phyloP scores from a whole-genome alignment of 73 alveolate genomes.

The Effrenium voratum region DNA sequence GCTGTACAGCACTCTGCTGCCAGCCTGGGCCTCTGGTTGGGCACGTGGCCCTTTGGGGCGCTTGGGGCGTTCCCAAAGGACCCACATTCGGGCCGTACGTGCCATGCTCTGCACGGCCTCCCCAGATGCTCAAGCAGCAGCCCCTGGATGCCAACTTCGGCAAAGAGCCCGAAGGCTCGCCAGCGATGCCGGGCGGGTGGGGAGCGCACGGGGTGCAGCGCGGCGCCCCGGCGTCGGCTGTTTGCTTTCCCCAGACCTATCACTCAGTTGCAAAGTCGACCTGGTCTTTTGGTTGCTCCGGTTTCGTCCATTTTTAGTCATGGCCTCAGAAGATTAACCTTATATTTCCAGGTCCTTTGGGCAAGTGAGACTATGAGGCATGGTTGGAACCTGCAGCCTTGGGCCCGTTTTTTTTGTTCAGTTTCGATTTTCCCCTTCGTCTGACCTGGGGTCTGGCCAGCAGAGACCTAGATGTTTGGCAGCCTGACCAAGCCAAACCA shows the following conservation, averaged over 20 bases:
- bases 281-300: neutral
- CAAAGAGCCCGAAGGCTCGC: constrained; percentile 43
- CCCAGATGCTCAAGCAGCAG: constrained; percentile 84
- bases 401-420: neutral
- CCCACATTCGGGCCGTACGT: no score
- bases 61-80: no score
- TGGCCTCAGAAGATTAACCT: neutral
- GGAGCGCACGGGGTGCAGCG: neutral
- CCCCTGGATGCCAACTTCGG: constrained; percentile 71
- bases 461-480: neutral
- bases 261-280: neutral
- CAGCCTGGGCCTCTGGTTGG: no score
- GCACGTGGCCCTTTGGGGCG: no score
- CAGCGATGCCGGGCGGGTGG: neutral
- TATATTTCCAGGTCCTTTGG: neutral
- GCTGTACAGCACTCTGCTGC: no score
- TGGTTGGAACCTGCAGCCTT: no score
- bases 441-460: neutral
- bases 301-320: neutral
- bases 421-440: neutral
- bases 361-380: no score
- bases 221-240: neutral
- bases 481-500: neutral
- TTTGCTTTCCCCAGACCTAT: neutral
- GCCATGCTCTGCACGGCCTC: no score